phyloP scores from a whole-genome alignment of 164 flowering plant species.

The Berberis vulgaris region DNA sequence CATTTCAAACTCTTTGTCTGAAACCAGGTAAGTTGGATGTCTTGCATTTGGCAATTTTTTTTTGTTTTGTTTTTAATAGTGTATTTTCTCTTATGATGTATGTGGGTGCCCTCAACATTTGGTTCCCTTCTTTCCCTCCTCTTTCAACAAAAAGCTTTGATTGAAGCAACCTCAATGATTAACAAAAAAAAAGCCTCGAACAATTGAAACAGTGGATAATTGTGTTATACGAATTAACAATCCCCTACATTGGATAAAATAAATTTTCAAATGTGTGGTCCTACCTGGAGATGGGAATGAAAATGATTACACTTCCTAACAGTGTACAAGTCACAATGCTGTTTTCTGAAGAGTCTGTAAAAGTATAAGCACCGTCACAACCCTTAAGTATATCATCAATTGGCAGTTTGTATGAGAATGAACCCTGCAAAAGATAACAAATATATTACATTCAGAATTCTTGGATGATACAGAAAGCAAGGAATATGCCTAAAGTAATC shows the following conservation, averaged over 20 bases:
- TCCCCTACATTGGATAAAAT: no score
- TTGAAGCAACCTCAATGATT: no score
- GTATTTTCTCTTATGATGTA: no score
- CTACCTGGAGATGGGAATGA: slow-evolving; percentile 82
- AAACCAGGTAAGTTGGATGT: no score
- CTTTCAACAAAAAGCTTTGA: no score
- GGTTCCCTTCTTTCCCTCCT: no score
- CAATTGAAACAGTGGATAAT: neutral
- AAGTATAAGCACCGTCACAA: slow-evolving; percentile 26
- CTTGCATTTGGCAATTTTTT: no score
- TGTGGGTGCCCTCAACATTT: no score
- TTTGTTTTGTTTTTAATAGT: no score
- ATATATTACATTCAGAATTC: neutral
- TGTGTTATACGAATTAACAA: neutral
- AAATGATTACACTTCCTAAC: slow-evolving; percentile 70
- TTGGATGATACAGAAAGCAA: neutral
- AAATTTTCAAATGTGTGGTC: neutral
- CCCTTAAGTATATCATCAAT: slow-evolving; percentile 53
- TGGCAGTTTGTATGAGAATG: slow-evolving; percentile 66
- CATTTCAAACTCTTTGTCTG: no score
- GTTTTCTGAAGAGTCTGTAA: slow-evolving; percentile 33
- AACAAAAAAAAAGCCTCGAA: no score
- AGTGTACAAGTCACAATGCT: slow-evolving; percentile 77
- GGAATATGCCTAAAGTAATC: neutral
- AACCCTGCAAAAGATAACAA: slow-evolving; percentile 43